phyloP scores from a whole-genome alignment of 768 basidiomycete species.

The Fomitopsis pulvina region DNA sequence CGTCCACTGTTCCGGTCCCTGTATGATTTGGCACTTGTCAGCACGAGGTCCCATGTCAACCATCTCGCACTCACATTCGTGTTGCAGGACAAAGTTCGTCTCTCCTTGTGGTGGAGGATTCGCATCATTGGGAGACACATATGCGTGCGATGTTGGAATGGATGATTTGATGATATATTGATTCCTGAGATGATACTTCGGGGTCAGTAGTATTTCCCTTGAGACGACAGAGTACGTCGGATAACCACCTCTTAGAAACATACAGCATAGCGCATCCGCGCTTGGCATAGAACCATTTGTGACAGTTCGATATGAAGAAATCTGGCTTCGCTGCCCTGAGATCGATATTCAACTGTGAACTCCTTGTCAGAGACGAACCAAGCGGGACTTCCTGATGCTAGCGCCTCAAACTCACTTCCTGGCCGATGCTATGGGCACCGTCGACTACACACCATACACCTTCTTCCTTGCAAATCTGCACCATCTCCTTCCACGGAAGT shows the following conservation, averaged over 20 bases:
- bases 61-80: conserved; percentile 14
- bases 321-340: conserved; percentile 53
- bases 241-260: conserved; percentile 53
- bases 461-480: conserved; percentile 55
- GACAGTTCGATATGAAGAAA: conserved; percentile 81
- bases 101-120: neutral
- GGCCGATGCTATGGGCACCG: conserved; percentile 75
- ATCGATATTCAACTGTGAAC: conserved; percentile 37
- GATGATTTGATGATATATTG: conserved; percentile 56
- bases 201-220: neutral
- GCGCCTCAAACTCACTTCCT: conserved; percentile 33
- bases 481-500: conserved; percentile 69
- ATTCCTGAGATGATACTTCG: conserved; percentile 34
- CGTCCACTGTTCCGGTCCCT: conserved; percentile 67
- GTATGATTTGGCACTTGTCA: no score
- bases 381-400: neutral
- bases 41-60: neutral
- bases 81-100: conserved; percentile 18
- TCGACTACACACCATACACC: conserved; percentile 67
- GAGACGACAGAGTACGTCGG: neutral
- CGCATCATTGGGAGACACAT: conserved; percentile 39
- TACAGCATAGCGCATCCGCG: conserved; percentile 67
- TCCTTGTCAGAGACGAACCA: neutral
- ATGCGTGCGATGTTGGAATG: conserved; percentile 49
- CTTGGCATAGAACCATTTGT: conserved; percentile 80